Base-by-base conservation (phyloP, 2,329 filamentous ascomycete genomes). In the Gnomoniopsis sp. region DNA sequence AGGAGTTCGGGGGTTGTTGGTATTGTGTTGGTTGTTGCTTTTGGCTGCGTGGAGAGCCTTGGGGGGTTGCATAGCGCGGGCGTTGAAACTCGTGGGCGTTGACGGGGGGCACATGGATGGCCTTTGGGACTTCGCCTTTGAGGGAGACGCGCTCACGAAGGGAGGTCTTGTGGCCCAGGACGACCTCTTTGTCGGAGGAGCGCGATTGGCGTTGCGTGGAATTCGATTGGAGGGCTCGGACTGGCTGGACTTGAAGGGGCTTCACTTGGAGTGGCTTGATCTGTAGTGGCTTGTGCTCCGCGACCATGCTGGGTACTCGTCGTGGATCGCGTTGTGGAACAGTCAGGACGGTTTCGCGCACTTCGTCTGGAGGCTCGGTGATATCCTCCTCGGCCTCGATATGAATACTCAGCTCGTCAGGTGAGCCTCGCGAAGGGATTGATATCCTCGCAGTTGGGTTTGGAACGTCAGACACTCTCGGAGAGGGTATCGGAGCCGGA, bases 61-160 rank as follows among this genome's bases (percentile, higher is more conserved):
- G 26, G 15, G 62, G 55, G 11, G 55, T 59, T 19, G 49, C 55
- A 21, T 54, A 59, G 26, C 59, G 59, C 6, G 75, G 65, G 58
- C 72, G 64, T 65, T 74, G 68, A 56, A 73, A 63, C 53, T 72
- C 72, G 10, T 66, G 63, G 58, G 69, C 54, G 65, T 76, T 65
- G 21, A 74, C 68, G 11, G 78, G 75, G 1, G 82, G 82, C 3
- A 85, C 81, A 1, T 78, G 79, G 55, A 85, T 85, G 1, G 80
- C 77, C 6, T 79, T 75, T 0, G 82, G 82, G 0, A 79, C 75
- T 6, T 71, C 79, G 7, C 76, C 79, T 64, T 79, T 82, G n/a
- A 79, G 70, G 2, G 82, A 84, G 1, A 85, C 74, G 12, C 83
- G 76, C 53, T 85, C 77, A 4, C 82, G 75, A 8, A 85, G 66